These are phyloP conservation scores for Globisporangium recalcitrans DNA, from an alignment of 352 stramenopile species.

Conservation along the genomic window DNA sequence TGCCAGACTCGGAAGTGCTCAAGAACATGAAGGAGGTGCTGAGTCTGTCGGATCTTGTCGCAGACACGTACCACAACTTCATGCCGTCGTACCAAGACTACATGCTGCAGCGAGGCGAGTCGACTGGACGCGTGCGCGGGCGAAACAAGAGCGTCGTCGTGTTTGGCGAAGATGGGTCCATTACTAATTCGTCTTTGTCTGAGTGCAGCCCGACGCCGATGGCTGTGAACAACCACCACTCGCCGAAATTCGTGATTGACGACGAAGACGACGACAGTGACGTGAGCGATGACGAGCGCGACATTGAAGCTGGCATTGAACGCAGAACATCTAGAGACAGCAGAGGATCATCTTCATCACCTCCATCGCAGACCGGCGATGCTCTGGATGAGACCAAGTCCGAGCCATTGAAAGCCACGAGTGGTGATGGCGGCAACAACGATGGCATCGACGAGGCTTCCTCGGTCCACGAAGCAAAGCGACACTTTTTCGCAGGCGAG, in stretches of 20 bases:
- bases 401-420: neutral
- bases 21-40: slow-evolving; percentile 89
- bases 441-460: neutral
- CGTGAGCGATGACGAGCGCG: slow-evolving; percentile 1
- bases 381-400: neutral
- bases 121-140: slow-evolving; percentile 27
- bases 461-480: neutral
- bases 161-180: slow-evolving; percentile 38
- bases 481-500: slow-evolving; percentile 14
- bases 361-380: neutral
- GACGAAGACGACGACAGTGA: slow-evolving; percentile 60
- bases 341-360: neutral
- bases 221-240: slow-evolving; percentile 44
- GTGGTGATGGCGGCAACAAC: neutral
- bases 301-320: slow-evolving; percentile 11
- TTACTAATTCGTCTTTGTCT: slow-evolving; percentile 32
- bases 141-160: slow-evolving; percentile 33
- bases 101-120: slow-evolving; percentile 70
- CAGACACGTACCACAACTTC: slow-evolving; percentile 86
- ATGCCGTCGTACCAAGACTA: slow-evolving; percentile 85
- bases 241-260: slow-evolving; percentile 70
- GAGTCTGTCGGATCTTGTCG: slow-evolving; percentile 71
- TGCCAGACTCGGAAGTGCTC: slow-evolving; percentile 77
- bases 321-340: neutral
- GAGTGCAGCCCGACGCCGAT: slow-evolving; percentile 53